Evolutionary conservation across 805 yeast genomes (phyloP).

Genomic region (Yarrowia bubula): DNA sequence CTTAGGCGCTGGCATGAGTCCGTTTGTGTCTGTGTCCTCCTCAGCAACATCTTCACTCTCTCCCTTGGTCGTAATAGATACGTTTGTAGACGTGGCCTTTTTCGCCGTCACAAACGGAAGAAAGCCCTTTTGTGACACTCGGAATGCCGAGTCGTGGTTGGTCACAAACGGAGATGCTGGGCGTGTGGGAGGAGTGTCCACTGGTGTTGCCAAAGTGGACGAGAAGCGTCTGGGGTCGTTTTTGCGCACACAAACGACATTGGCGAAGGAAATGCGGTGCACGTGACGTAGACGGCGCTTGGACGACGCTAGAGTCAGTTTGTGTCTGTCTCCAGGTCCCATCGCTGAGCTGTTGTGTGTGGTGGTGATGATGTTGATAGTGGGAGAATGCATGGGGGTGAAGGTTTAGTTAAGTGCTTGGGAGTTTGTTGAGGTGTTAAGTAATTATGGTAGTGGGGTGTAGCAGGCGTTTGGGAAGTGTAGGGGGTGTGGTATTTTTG

Average conservation of each 20-base stretch:
- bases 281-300: constrained; percentile 25
- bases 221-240: background rate
- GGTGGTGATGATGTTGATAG: background rate
- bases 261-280: constrained; percentile 9
- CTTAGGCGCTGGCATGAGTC: background rate
- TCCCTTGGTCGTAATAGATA: constrained; percentile 22
- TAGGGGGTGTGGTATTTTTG: background rate
- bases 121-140: constrained; percentile 16
- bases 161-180: constrained; percentile 4
- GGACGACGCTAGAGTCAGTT: constrained; percentile 27
- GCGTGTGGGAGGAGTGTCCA: constrained; percentile 1
- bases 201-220: background rate
- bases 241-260: constrained; percentile 16
- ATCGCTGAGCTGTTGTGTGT: background rate
- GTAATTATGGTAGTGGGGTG: background rate
- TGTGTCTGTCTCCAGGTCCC: constrained; percentile 25
- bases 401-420: background rate
- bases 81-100: constrained; percentile 17
- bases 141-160: constrained; percentile 20
- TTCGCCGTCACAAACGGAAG: constrained; percentile 10
- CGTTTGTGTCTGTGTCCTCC: background rate
- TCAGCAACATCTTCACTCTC: background rate
- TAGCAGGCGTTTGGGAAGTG: background rate
- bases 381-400: background rate
- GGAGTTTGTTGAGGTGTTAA: background rate